These are phyloP conservation scores for Dactylorhiza incarnata DNA, from an alignment of 106 monocot genomes.

Conservation along the genomic window DNA sequence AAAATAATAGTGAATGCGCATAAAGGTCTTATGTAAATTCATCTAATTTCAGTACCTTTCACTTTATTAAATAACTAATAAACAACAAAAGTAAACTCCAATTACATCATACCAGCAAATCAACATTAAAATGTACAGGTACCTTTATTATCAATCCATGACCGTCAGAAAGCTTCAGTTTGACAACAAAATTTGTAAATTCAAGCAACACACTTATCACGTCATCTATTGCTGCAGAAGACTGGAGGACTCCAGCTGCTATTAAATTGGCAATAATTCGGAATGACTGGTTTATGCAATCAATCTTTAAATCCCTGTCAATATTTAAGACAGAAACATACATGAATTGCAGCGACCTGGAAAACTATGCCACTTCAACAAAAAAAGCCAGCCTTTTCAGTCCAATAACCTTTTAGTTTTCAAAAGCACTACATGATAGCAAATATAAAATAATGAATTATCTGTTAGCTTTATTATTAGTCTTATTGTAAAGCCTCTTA, in stretches of 20 bases:
- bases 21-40: background rate
- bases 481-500: no score
- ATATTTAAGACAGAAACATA: background rate
- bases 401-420: background rate
- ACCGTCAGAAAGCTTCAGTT: slow-evolving; percentile 49
- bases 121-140: background rate
- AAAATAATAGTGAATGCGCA: background rate
- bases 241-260: slow-evolving; percentile 44
- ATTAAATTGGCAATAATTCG: slow-evolving; percentile 65
- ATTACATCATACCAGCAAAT: background rate
- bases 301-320: slow-evolving; percentile 60
- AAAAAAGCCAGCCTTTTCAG: background rate
- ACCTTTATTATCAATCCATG: slow-evolving; percentile 61
- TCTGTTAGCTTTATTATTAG: no score
- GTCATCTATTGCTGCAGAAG: slow-evolving; percentile 50
- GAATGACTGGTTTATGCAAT: slow-evolving; percentile 62
- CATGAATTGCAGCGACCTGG: background rate
- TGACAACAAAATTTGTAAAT: slow-evolving; percentile 44
- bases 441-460: background rate
- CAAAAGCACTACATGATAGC: background rate
- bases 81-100: background rate
- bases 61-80: slow-evolving; percentile 1
- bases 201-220: slow-evolving; percentile 55
- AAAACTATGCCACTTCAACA: background rate
- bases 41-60: background rate